These are phyloP conservation scores for Tulasnella sp. DNA, from an alignment of 768 basidiomycete genomes.

Conservation along the genomic window DNA sequence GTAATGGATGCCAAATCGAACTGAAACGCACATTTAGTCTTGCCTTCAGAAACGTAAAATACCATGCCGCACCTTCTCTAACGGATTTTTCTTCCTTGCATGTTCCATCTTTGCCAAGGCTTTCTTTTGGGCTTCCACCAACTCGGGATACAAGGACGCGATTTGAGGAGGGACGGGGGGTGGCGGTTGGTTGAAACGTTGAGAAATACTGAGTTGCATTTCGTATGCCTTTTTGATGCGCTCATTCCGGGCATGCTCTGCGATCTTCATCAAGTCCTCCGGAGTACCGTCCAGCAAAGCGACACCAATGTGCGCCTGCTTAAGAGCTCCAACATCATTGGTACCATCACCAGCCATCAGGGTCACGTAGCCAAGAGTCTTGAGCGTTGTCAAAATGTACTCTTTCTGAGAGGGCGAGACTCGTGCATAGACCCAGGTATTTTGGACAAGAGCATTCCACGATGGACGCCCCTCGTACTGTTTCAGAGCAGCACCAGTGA, in stretches of 20 bases:
- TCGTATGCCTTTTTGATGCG: constrained; percentile 95
- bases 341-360: constrained; percentile 99
- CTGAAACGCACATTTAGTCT: constrained; percentile 28
- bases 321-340: constrained; percentile 96
- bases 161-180: constrained; percentile 85
- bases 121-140: constrained; percentile 77
- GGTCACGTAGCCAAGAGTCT: constrained; percentile 78
- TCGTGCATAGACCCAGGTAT: constrained; percentile 97
- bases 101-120: constrained; percentile 51
- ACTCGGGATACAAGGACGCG: constrained; percentile 77
- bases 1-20: constrained; percentile 72
- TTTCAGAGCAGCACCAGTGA: constrained; percentile 88
- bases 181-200: constrained; percentile 83
- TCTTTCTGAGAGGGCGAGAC: constrained; percentile 96
- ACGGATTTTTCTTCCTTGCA: constrained; percentile 70
- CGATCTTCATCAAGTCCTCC: constrained; percentile 87
- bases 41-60: not conserved
- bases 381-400: constrained; percentile 81
- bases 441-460: constrained; percentile 78
- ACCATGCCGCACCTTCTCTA: constrained; percentile 60
- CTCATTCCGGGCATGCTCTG: constrained; percentile 80
- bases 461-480: constrained; percentile 59
- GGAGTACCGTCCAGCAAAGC: constrained; percentile 82
- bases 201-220: constrained; percentile 80
- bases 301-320: constrained; percentile 95